These are phyloP conservation scores for Sporothrix pallida DNA, from an alignment of 2,329 filamentous ascomycete species.

Conservation along the genomic window DNA sequence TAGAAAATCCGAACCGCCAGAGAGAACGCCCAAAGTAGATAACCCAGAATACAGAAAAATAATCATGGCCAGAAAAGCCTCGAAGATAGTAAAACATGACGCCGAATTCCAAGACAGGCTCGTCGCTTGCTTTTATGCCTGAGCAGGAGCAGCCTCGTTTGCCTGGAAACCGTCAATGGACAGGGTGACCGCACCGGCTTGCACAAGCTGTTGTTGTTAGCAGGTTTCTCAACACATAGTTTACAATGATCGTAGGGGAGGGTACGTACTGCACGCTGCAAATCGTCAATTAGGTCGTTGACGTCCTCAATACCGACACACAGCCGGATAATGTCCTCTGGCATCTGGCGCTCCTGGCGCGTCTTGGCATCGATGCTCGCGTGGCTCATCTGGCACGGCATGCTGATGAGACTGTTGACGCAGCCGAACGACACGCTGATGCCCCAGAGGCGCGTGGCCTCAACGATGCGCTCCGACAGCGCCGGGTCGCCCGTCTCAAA, in stretches of 20 bases:
- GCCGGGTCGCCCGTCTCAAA: slow-evolving; percentile 91
- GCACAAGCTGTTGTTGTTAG: slow-evolving; percentile 68
- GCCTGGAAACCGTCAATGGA: slow-evolving; percentile 83
- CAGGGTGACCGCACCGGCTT: slow-evolving; percentile 90
- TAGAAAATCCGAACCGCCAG: background rate
- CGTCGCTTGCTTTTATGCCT: background rate
- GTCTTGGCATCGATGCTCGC: slow-evolving; percentile 98
- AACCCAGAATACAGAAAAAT: background rate
- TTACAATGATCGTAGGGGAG: no score
- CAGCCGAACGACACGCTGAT: slow-evolving; percentile 98
- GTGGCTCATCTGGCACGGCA: slow-evolving; percentile 99
- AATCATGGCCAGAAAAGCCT: background rate
- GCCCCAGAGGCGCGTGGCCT: slow-evolving; percentile 87
- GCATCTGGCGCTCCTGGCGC: slow-evolving; percentile 84
- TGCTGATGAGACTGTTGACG: slow-evolving; percentile 97
- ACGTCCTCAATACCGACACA: slow-evolving; percentile 97
- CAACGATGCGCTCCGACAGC: slow-evolving; percentile 90
- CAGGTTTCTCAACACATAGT: background rate
- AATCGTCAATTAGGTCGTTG: slow-evolving; percentile 89
- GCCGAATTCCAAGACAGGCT: background rate
- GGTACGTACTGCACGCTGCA: slow-evolving; percentile 81
- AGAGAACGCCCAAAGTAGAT: background rate
- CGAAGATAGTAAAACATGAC: slow-evolving; percentile 9
- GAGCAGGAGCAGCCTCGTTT: slow-evolving; percentile 34
- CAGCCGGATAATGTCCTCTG: slow-evolving; percentile 92